Conservation (phyloP, 208 protist genomes). For the Leishmania major region DNA sequence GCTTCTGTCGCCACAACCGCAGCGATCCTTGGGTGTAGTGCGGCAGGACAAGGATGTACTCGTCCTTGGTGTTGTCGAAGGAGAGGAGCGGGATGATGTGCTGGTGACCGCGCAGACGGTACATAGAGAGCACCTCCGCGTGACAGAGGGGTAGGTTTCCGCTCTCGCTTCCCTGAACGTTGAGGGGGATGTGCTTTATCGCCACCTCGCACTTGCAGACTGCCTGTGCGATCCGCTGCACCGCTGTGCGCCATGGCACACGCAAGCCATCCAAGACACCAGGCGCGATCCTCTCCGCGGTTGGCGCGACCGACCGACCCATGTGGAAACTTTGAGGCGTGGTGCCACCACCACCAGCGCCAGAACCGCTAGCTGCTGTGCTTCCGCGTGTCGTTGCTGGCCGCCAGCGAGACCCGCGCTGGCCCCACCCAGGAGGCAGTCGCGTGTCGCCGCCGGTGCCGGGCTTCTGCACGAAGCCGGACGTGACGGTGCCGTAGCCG, state of each 20-base stretch:
- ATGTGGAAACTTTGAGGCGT: not conserved
- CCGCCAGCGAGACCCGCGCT: constrained; percentile 20
- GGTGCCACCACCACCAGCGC: not conserved
- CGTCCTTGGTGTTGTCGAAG: constrained; percentile 64
- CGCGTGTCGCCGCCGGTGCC: not conserved
- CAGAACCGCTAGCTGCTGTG: constrained; percentile 9
- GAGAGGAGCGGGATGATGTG: constrained; percentile 64
- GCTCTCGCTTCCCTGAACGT: constrained; percentile 50
- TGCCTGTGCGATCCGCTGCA: constrained; percentile 17
- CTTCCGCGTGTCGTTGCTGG: not conserved
- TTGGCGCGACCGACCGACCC: constrained; percentile 1
- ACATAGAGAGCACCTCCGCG: constrained; percentile 73
- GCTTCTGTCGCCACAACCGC: constrained; percentile 61
- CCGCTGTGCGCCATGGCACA: constrained; percentile 22
- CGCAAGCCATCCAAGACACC: constrained; percentile 14
- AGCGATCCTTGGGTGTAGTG: constrained; percentile 71
- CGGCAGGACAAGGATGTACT: constrained; percentile 76
- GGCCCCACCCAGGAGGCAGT: constrained; percentile 25
- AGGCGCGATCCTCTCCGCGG: constrained; percentile 5
- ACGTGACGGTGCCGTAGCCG: constrained; percentile 69
- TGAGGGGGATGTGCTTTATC: constrained; percentile 70
- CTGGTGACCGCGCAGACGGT: constrained; percentile 56
- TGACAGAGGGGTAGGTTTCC: constrained; percentile 65
- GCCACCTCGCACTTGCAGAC: constrained; percentile 40
- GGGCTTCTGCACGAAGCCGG: constrained; percentile 21